phyloP scores from a whole-genome alignment of 2,329 filamentous ascomycete species.

The Cercospora sp. region DNA sequence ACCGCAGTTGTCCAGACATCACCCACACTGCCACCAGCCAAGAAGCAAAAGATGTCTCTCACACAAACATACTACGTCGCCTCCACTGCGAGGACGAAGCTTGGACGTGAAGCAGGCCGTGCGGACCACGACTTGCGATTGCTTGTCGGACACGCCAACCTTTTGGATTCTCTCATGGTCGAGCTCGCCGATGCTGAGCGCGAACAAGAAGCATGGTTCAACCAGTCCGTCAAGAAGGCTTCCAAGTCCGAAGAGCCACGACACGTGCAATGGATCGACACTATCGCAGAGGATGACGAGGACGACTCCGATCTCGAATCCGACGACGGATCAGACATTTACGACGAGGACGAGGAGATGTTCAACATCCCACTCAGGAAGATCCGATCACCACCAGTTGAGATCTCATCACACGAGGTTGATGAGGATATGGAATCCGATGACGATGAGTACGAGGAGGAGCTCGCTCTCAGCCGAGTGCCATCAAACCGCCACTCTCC shows the following conservation, averaged over 20 bases:
- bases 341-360: constrained; percentile 54
- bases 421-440: constrained; percentile 44
- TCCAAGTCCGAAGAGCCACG: constrained; percentile 61
- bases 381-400: constrained; percentile 44
- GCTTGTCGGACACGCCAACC: constrained; percentile 96
- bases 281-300: constrained; percentile 73
- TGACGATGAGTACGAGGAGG: constrained; percentile 50
- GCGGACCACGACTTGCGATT: constrained; percentile 92
- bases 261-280: constrained; percentile 86
- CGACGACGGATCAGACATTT: constrained; percentile 57
- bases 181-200: constrained; percentile 90
- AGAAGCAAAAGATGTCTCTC: constrained; percentile 89
- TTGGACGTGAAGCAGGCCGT: constrained; percentile 84
- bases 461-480: constrained; percentile 47
- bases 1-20: constrained; percentile 48
- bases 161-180: constrained; percentile 91
- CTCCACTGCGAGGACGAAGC: constrained; percentile 94
- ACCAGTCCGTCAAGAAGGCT: constrained; percentile 84
- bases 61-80: constrained; percentile 98
- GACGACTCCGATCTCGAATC: constrained; percentile 55
- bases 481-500: constrained; percentile 45
- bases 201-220: constrained; percentile 97
- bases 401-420: constrained; percentile 48
- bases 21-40: constrained; percentile 46
- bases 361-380: constrained; percentile 41